Evolutionary conservation across 2,329 filamentous ascomycete species (phyloP).

Genomic region (Fusarium napiforme): DNA sequence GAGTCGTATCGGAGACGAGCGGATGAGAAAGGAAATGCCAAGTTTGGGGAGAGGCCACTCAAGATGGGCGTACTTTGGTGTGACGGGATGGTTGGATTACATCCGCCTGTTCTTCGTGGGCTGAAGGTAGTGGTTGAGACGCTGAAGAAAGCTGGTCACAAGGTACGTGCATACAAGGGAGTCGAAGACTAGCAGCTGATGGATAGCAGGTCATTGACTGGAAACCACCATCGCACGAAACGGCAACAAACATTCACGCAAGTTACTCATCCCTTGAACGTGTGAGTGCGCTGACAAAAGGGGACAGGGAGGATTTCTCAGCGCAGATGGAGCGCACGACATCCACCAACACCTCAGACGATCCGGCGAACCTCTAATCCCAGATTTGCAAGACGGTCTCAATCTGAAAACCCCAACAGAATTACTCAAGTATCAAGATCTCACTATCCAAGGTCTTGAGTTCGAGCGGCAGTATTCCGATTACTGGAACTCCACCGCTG

Average conservation of each 20-base stretch:
- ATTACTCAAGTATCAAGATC: conserved; percentile 50
- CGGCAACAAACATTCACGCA: conserved; percentile 21
- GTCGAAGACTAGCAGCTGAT: accelerated
- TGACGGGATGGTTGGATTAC: conserved; percentile 61
- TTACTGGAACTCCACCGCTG: conserved; percentile 69
- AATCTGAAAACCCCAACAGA: conserved; percentile 37
- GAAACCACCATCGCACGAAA: conserved; percentile 18
- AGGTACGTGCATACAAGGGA: conserved; percentile 24
- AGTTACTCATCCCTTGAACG: accelerated
- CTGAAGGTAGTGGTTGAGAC: neutral
- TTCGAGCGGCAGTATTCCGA: conserved; percentile 70
- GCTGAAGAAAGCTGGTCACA: conserved; percentile 52
- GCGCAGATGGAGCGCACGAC: conserved; percentile 48
- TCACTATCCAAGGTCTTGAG: conserved; percentile 64
- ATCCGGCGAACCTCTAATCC: conserved; percentile 64
- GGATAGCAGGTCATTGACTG: conserved; percentile 46
- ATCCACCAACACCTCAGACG: conserved; percentile 61
- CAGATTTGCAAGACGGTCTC: conserved; percentile 53
- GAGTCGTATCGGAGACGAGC: conserved; percentile 52
- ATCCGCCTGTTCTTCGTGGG: conserved; percentile 65
- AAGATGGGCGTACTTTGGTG: conserved; percentile 65
- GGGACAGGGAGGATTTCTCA: conserved; percentile 46
- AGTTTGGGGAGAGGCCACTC: conserved; percentile 49
- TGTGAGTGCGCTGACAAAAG: too few species aligned
- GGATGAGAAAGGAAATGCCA: neutral